Base-by-base conservation (phyloP, 805 yeast species). In the Brettanomyces custersianus region DNA sequence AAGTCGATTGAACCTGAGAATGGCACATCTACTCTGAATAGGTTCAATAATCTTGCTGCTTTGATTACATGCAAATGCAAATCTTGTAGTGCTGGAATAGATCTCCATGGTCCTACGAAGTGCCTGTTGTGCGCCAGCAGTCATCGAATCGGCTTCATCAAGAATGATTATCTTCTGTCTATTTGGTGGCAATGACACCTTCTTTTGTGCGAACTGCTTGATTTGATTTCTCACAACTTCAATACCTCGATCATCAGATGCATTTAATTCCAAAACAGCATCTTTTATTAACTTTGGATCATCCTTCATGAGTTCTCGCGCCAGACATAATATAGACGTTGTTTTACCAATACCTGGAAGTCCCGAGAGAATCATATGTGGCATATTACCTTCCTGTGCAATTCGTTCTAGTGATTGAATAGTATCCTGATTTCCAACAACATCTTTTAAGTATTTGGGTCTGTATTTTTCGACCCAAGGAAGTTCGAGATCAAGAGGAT, bases 71-170 rank as follows among this genome's bases (percentile, higher is more conserved):
- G 97, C 96, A 64, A 92, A 92, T n/a, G 95, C 96, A 65, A 92
- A 92, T 49, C 98, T 72, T 6, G 98, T 92, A 4, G 96, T 81
- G 55, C 82, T 81, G n/a, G 96, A 82, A 52, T 85, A 90, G 21
- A 90, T 70, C 54, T 88, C 97, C 97, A 83, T 83, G 1, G 95
- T 90, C 59, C 98, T 73, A 62, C 98, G 75, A 44, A 92, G 66
- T 1, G 98, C 98, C 37, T 87, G 75, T 55, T 92, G 98, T 0
- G 98, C 98, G 49, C 86, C 96, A 29, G 85, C 73, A 8, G 98
- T 92, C 96, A 92, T 92, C 10, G 95, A 85, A 57, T 92, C 96
- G 1, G 96, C 96, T 59, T 88, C 98, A 59, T 90, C 98, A 44
- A 92, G 62, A 36, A 92, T 90, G 45, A 92, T 72, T 38, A 92